Evolutionary conservation across 192 early-diverging fungal genomes (phyloP), one percentile per base, ranked within the genome.

Genomic region (Neocallimastix lanati): DNA sequence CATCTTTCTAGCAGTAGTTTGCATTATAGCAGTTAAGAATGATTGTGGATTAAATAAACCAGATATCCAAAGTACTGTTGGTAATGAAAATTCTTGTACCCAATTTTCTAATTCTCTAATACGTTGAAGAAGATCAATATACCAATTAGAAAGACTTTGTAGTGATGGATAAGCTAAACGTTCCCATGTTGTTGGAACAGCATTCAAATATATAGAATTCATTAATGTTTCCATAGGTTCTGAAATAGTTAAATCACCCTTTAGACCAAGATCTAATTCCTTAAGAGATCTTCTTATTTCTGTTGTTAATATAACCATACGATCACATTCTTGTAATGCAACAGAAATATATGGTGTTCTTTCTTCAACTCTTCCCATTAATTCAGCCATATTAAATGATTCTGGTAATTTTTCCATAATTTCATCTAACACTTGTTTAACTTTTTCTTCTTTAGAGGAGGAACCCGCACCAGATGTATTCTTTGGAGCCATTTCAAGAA

Each of bases 1-100:
- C 78, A 84, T 88, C 83, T 90, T 90, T 40, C 90, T 82, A 25
- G 90, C 90, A 9, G 90, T 91, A 2, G 90, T 91, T 81, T 91
- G 90, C 90, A 91, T 91, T 82, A 91, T 88, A 76, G 90, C 90
- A 0, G 90, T 91, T 25, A 91, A 82, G 86, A 91, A 91, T 12
- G 90, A 91, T 82, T 91, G 90, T n/a, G 90, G 90, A 82, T 90
- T 90, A 82, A 91, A 91, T 16, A 91, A 81, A 6, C 90, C 90
- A 14, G 86, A 80, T 28, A 91, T 78, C 90, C 90, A 91, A 7
- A 91, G 88, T 28, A 88, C 88, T 1, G 89, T 77, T 0, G 90
- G 90, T 16, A 91, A 82, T 80, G 88, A 86, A 84, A 91, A 91
- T 58, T 91, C 90, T 28, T 88, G 85, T 14, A 91, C 90, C 90